Base-by-base conservation (phyloP, 805 yeast genomes). In the Zygosaccharomyces bisporus region DNA sequence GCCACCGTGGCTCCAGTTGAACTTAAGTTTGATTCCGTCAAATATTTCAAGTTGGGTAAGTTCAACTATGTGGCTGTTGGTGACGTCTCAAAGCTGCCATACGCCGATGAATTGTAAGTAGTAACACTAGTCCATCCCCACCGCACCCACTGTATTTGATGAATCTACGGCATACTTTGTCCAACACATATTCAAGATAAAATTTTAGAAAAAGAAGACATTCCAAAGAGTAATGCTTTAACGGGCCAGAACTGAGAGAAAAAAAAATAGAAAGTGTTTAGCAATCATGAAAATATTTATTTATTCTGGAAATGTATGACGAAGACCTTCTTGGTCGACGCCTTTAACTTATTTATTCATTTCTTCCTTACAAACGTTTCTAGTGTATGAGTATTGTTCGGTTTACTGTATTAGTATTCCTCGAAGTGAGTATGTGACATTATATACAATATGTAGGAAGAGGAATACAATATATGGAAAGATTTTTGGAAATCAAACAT, bases 11-110 rank as follows among this genome's bases (percentile, higher is more conserved):
- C 63, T 43, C 65, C 72, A 51, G 44, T 56, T 47, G 63, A 68
- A 44, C 55, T 69, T 25, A 64, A 70, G 42, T 65, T 71, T 44
- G 60, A 68, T 25, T 53, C 67, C 18, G 73, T 69, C 43, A 68
- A 70, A 50, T 54, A 60, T 48, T 72, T 63, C 65, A 72, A 76
- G 61, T 58, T 84, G 49, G 75, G 75, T 53, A 80, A 80, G 61
- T 82, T 81, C 74, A 88, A 83, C 73, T 82, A 85, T 63, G 93
- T 83, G 54, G 96, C 93, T 52, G 82, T 87, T 51, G 99, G 98
- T 71, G 83, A 88, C 68, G 80, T 83, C 50, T 83, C 81, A 63
- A 80, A 79, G 54, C 80, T 91, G 72, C 97, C 99, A 61, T 85
- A 75, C 68, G 83, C 84, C 60, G 89, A 85, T 68, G 96, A 93